phyloP scores from a whole-genome alignment of 148 eudicot species.

The Nepenthes gracilis region DNA sequence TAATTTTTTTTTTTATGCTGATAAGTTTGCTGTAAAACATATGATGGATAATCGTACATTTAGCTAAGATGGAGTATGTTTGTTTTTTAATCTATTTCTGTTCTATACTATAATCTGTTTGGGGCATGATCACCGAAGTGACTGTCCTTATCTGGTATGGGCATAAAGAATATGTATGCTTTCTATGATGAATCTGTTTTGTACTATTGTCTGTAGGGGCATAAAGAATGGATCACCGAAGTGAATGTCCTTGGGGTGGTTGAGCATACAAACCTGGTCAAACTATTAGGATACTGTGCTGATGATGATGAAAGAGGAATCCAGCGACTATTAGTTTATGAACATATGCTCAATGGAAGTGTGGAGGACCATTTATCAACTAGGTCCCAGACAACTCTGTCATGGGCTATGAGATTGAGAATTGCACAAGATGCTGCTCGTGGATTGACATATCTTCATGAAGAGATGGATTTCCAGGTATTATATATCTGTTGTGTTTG shows the following conservation, averaged over 20 bases:
- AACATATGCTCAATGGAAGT: constrained; percentile 85
- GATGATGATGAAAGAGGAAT: constrained; percentile 98
- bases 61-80: too few species aligned
- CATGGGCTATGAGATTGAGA: constrained; percentile 80
- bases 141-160: too few species aligned
- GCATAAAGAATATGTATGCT: too few species aligned
- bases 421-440: constrained; percentile 91
- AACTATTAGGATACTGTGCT: constrained; percentile 81
- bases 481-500: neutral
- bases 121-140: too few species aligned
- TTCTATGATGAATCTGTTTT: neutral
- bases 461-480: constrained; percentile 95
- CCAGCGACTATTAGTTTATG: constrained; percentile 81
- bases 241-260: constrained; percentile 87
- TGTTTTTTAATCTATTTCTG: neutral
- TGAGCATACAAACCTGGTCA: constrained; percentile 92
- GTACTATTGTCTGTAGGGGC: constrained; percentile 45
- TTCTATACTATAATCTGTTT: neutral
- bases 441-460: constrained; percentile 84
- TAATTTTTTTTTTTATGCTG: too few species aligned
- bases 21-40: too few species aligned
- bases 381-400: constrained; percentile 38
- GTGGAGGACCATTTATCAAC: constrained; percentile 78
- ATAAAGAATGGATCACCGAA: constrained; percentile 96
- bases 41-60: too few species aligned